Evolutionary conservation across 441 rosid genomes (phyloP).

Genomic region (Daphne laureola): DNA sequence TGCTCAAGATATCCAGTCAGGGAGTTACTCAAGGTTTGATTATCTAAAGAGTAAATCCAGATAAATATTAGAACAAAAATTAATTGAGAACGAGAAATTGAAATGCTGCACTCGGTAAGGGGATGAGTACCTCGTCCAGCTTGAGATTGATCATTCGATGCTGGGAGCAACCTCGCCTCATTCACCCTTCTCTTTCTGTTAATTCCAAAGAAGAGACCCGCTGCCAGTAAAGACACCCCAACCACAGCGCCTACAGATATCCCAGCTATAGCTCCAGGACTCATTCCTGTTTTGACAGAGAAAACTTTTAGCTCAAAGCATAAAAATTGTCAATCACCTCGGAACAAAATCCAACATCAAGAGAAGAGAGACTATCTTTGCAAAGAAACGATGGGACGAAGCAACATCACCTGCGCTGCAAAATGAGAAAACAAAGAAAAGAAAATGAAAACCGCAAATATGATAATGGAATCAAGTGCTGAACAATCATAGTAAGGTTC

Average conservation of each 20-base stretch:
- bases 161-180: constrained; percentile 16
- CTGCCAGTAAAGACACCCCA: constrained; percentile 25
- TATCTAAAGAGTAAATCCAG: not conserved
- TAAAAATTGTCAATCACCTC: constrained; percentile 14
- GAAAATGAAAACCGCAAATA: constrained; percentile 8
- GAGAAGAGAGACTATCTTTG: constrained; percentile 19
- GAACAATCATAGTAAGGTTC: no score
- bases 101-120: not conserved
- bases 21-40: not conserved
- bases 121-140: constrained; percentile 27
- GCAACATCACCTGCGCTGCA: constrained; percentile 71
- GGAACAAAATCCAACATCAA: constrained; percentile 9
- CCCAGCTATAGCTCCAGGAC: constrained; percentile 45
- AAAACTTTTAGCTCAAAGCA: constrained; percentile 17
- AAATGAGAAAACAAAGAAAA: constrained; percentile 22
- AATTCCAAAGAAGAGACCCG: constrained; percentile 21
- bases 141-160: constrained; percentile 27
- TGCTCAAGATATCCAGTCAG: constrained; percentile 4
- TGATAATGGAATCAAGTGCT: no score
- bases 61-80: not conserved
- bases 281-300: constrained; percentile 34
- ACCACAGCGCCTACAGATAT: constrained; percentile 33
- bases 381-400: constrained; percentile 24
- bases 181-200: constrained; percentile 37
- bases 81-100: not conserved